Conservation (phyloP, 116 monocot genomes). For the Iris pallida region DNA sequence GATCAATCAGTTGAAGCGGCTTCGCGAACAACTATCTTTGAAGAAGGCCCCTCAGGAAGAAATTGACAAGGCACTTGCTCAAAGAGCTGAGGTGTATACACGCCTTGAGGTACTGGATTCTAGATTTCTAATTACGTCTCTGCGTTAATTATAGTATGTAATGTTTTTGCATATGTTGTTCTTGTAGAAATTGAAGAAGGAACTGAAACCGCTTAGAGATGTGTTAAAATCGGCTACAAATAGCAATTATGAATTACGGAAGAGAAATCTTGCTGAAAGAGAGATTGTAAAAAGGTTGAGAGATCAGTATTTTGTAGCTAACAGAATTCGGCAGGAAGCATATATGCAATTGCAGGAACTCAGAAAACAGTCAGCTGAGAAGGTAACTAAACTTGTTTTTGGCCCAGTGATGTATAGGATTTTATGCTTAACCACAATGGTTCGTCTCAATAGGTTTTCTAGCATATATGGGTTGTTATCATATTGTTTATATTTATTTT, state of each 20-base stretch:
- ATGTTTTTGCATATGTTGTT: neutral
- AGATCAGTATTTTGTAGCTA: slow-evolving; percentile 12
- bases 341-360: slow-evolving; percentile 3
- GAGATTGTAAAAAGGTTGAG: neutral
- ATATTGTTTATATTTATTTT: too few relatives aligned
- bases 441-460: too few relatives aligned
- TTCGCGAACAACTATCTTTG: slow-evolving; percentile 47
- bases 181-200: slow-evolving; percentile 59
- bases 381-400: neutral
- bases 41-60: slow-evolving; percentile 40
- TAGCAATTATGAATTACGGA: slow-evolving; percentile 1
- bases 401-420: too few relatives aligned
- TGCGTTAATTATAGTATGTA: neutral
- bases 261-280: neutral
- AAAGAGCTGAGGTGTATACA: slow-evolving; percentile 43
- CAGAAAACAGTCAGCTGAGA: neutral
- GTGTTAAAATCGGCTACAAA: slow-evolving; percentile 3
- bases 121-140: neutral
- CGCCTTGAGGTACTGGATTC: slow-evolving; percentile 41
- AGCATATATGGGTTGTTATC: too few relatives aligned
- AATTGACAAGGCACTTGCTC: slow-evolving; percentile 47
- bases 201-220: slow-evolving; percentile 43
- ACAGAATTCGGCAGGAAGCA: slow-evolving; percentile 12
- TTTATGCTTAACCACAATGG: too few relatives aligned
- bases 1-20: slow-evolving; percentile 55